These are phyloP conservation scores for Exserohilum rostratum DNA, from an alignment of 2,329 filamentous ascomycete species.

Conservation along the genomic window DNA sequence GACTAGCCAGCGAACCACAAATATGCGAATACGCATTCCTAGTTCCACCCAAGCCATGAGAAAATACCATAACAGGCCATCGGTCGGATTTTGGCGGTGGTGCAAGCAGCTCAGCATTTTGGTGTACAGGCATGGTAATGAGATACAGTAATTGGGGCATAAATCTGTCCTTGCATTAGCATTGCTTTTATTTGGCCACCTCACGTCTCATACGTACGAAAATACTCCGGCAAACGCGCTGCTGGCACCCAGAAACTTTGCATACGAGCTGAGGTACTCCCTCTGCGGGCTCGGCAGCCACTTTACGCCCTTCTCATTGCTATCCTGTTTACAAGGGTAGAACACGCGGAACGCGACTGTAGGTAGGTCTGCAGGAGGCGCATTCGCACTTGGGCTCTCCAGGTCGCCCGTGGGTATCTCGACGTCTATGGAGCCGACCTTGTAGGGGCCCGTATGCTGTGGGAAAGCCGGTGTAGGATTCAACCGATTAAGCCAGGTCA, in stretches of 20 bases:
- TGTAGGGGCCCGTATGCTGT: conserved; percentile 76
- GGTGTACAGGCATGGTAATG: conserved; percentile 72
- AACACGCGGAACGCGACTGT: conserved; percentile 84
- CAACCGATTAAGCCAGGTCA: conserved; percentile 55
- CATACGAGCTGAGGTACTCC: conserved; percentile 75
- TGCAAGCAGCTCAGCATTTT: conserved; percentile 69
- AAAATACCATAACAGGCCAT: conserved; percentile 87
- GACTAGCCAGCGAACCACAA: conserved; percentile 76
- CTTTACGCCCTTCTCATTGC: conserved; percentile 63
- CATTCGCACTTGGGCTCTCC: conserved; percentile 57
- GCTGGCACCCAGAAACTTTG: conserved; percentile 73
- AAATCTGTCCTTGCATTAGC: conserved; percentile 53
- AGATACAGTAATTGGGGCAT: conserved; percentile 75
- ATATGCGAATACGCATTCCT: conserved; percentile 87
- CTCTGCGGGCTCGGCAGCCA: conserved; percentile 82
- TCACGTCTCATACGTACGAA: conserved; percentile 36
- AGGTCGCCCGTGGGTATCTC: conserved; percentile 72
- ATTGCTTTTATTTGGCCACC: background rate
- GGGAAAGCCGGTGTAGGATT: conserved; percentile 76
- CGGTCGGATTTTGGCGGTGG: conserved; percentile 56
- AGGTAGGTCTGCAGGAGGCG: conserved; percentile 60
- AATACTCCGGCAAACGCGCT: conserved; percentile 53
- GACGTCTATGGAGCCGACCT: conserved; percentile 79
- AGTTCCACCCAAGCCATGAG: conserved; percentile 80
- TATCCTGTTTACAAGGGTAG: conserved; percentile 63